Conservation (phyloP, 2,329 filamentous ascomycete genomes). For the Aspergillus pseudonomiae region DNA sequence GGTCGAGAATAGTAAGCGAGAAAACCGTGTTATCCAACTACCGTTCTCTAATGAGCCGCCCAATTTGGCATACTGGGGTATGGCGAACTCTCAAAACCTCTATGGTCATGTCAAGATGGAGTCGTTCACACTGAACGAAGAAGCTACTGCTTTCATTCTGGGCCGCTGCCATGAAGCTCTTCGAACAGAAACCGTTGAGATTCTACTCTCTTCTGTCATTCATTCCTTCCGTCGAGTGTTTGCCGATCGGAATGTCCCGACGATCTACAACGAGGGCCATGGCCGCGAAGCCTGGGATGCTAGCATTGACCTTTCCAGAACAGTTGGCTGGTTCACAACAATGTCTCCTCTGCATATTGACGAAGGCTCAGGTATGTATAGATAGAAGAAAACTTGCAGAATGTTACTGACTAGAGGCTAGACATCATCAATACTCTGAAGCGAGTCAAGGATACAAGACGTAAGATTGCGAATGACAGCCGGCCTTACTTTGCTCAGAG, state of each 20-base stretch:
- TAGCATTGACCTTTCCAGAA: slow-evolving; percentile 50
- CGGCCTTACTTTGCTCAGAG: slow-evolving; percentile 40
- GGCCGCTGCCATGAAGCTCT: slow-evolving; percentile 36
- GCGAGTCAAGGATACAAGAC: slow-evolving; percentile 43
- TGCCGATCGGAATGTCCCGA: slow-evolving; percentile 44
- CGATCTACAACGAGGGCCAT: slow-evolving; percentile 55
- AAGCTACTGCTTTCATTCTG: slow-evolving; percentile 36
- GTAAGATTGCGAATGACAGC: slow-evolving; percentile 35
- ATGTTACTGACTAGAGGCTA: slow-evolving; percentile 17
- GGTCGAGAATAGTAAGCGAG: slow-evolving; percentile 28
- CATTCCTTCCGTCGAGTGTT: slow-evolving; percentile 51
- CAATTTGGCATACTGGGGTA: slow-evolving; percentile 42
- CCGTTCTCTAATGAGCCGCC: slow-evolving; percentile 35
- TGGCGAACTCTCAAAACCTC: slow-evolving; percentile 33
- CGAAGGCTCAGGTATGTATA: slow-evolving; percentile 28
- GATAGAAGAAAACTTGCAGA: not conserved
- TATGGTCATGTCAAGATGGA: slow-evolving; percentile 41
- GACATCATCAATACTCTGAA: slow-evolving; percentile 37
- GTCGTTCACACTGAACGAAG: slow-evolving; percentile 37
- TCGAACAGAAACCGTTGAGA: slow-evolving; percentile 42
- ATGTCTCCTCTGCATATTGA: slow-evolving; percentile 47
- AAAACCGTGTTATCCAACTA: slow-evolving; percentile 17
- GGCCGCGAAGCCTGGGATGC: slow-evolving; percentile 51
- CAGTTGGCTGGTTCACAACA: slow-evolving; percentile 56
- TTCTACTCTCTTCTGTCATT: slow-evolving; percentile 41